Evolutionary conservation across 2,329 filamentous ascomycete genomes (phyloP).

Genomic region (Aureobasidium mangrovei): DNA sequence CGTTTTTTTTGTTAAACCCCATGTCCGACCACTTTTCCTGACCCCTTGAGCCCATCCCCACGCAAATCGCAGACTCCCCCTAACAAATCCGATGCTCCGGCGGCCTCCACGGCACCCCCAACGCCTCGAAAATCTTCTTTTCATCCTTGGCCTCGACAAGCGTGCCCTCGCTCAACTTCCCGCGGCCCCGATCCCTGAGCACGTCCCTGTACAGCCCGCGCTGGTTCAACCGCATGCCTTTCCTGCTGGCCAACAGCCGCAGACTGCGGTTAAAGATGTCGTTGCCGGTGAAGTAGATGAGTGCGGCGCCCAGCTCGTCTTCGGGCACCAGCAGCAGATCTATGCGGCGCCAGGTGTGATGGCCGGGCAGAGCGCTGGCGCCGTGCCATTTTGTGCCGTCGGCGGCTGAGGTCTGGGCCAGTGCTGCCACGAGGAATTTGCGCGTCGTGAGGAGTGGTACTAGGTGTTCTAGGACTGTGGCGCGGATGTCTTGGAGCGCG

Average conservation of each 20-base stretch:
- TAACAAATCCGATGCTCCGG: conserved; percentile 68
- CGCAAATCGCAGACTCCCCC: not conserved
- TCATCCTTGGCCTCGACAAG: conserved; percentile 69
- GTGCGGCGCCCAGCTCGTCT: conserved; percentile 68
- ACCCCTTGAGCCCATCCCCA: not conserved
- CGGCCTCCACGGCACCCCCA: conserved; percentile 78
- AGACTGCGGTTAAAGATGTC: conserved; percentile 90
- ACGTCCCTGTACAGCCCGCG: conserved; percentile 67
- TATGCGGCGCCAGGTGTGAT: conserved; percentile 64
- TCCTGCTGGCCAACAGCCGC: conserved; percentile 67
- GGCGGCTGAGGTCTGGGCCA: conserved; percentile 47
- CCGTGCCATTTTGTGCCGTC: conserved; percentile 81
- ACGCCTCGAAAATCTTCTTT: conserved; percentile 67
- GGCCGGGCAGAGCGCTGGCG: conserved; percentile 61
- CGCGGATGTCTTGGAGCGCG: conserved; percentile 48
- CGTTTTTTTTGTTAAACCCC: no score
- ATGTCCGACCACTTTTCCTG: no score
- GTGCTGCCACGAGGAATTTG: conserved; percentile 59
- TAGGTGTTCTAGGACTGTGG: conserved; percentile 54
- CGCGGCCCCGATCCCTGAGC: conserved; percentile 48
- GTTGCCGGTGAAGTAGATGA: conserved; percentile 95
- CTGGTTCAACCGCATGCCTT: conserved; percentile 79
- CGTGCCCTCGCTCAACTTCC: conserved; percentile 57
- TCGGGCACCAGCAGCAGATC: conserved; percentile 79
- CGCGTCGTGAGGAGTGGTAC: conserved; percentile 51